Conservation (phyloP, 2,329 filamentous ascomycete genomes). For the Ophiostoma himal-ulmi region DNA sequence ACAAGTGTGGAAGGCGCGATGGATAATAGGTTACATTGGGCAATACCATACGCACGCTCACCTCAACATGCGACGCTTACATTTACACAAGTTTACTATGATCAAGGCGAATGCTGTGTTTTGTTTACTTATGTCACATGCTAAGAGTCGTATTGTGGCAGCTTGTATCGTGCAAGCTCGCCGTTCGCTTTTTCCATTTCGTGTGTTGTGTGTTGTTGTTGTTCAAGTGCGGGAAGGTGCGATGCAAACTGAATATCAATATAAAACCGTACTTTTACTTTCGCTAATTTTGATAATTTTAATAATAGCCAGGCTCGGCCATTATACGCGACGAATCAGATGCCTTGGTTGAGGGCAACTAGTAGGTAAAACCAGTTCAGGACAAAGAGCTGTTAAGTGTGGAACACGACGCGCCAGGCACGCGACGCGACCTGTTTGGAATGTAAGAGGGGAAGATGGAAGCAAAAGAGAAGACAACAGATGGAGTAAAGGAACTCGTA, state of each 20-base stretch:
- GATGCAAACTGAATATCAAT: not conserved
- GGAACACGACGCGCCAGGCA: constrained; percentile 20
- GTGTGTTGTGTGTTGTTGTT: not conserved
- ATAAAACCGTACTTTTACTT: not conserved
- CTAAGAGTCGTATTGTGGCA: not conserved
- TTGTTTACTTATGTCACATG: constrained; percentile 1
- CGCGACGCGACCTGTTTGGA: constrained; percentile 23
- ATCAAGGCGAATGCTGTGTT: not conserved
- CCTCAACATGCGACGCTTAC: not conserved
- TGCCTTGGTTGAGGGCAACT: not conserved
- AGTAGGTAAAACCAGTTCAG: not conserved
- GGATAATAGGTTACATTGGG: not conserved
- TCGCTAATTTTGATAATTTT: not conserved
- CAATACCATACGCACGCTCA: not conserved
- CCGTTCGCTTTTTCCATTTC: not conserved
- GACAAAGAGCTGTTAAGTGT: constrained; percentile 7
- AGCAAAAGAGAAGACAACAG: not conserved
- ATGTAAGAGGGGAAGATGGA: not conserved
- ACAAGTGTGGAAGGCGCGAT: constrained; percentile 2
- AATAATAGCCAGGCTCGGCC: not conserved
- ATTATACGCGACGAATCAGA: not conserved
- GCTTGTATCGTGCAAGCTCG: not conserved
- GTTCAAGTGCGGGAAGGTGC: not conserved
- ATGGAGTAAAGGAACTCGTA: not conserved
- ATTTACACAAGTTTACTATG: not conserved